Conservation (phyloP, 2,329 filamentous ascomycete species). For the Aureobasidium sp. region DNA sequence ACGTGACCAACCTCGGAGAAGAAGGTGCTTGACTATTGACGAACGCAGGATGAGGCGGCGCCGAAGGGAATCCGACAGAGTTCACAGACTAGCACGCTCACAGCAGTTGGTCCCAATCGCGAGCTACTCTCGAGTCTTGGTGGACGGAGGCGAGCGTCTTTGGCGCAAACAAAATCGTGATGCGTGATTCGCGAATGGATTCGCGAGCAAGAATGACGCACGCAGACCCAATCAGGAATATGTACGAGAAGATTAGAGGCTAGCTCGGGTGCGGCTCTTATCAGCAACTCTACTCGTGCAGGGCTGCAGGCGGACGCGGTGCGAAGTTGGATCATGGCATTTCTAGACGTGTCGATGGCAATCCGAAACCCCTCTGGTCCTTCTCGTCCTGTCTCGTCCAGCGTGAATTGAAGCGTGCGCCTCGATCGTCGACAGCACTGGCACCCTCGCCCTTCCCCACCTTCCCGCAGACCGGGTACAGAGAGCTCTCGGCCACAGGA, state of each 20-base stretch:
- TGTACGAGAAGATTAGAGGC: not conserved
- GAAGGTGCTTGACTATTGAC: not conserved
- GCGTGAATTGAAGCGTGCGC: not conserved
- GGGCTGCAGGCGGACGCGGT: not conserved
- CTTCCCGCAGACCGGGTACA: not conserved
- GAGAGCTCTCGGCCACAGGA: not conserved
- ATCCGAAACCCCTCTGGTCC: not conserved
- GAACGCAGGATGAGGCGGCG: too few relatives aligned
- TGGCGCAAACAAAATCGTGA: not conserved
- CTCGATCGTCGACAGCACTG: not conserved
- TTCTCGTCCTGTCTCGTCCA: not conserved
- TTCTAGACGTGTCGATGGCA: not conserved
- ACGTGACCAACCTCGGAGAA: not conserved
- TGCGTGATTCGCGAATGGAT: not conserved
- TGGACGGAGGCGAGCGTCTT: not conserved
- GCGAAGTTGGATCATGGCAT: constrained; percentile 1
- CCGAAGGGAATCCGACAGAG: not conserved
- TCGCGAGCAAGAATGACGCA: not conserved
- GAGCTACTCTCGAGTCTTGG: not conserved
- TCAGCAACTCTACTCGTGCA: not conserved
- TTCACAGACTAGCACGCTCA: not conserved
- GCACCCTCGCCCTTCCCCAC: not conserved
- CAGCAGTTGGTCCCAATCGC: not conserved
- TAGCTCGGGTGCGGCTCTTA: constrained; percentile 1
- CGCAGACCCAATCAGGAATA: not conserved